Evolutionary conservation across 768 basidiomycete species (phyloP).

Genomic region (Suillus cothurnatus): DNA sequence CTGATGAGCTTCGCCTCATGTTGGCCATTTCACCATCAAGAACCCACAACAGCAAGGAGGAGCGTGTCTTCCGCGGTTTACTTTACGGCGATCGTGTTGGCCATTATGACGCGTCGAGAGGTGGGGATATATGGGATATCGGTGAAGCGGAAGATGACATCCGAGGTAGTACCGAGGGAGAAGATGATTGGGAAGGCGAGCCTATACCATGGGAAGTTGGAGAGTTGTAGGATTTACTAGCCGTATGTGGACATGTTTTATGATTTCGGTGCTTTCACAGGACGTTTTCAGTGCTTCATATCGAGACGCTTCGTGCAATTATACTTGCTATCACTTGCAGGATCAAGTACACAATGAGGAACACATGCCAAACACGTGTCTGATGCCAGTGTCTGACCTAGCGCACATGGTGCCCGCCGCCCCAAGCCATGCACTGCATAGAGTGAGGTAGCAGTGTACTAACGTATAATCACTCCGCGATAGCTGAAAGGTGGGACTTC

Average conservation of each 20-base stretch:
- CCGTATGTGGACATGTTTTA: conserved; percentile 33
- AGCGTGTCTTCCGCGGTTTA: conserved; percentile 58
- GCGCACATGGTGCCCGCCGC: conserved; percentile 6
- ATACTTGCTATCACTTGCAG: conserved; percentile 26
- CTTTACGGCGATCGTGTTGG: conserved; percentile 57
- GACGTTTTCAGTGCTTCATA: conserved; percentile 35
- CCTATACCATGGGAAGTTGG: conserved; percentile 82
- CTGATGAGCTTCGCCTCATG: conserved; percentile 65
- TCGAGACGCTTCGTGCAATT: conserved; percentile 27
- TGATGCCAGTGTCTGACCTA: background rate
- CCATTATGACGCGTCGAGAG: conserved; percentile 63
- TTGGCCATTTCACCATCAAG: conserved; percentile 59
- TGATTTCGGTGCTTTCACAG: conserved; percentile 22
- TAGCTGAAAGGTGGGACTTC: conserved; percentile 14
- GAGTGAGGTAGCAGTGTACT: conserved; percentile 17
- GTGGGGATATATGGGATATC: conserved; percentile 76
- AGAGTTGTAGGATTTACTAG: conserved; percentile 52
- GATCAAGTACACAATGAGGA: conserved; percentile 16
- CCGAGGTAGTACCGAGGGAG: conserved; percentile 50
- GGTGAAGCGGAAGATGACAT: conserved; percentile 58
- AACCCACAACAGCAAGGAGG: conserved; percentile 44
- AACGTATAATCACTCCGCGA: conserved; percentile 17
- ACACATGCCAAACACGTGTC: conserved; percentile 31
- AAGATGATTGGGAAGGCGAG: conserved; percentile 76
- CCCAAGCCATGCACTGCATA: conserved; percentile 14